phyloP scores from a whole-genome alignment of 441 rosid genomes.

The Syzygium syzygioides region DNA sequence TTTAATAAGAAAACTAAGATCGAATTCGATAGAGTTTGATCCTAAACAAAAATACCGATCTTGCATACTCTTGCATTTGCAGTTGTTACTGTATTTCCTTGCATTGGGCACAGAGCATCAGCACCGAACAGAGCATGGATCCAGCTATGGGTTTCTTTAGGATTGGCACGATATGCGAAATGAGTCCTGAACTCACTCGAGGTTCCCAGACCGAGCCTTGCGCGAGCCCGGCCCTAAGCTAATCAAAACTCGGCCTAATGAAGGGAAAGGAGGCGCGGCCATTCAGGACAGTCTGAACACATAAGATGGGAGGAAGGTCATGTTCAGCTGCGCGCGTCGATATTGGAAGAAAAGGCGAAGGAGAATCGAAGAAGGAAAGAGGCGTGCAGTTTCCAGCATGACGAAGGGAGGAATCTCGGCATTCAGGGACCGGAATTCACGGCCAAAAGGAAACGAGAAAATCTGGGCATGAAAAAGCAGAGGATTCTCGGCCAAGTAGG shows the following conservation, averaged over 20 bases:
- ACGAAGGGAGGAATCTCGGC: too few relatives aligned
- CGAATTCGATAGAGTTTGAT: accelerated
- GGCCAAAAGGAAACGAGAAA: too few relatives aligned
- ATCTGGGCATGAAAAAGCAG: too few relatives aligned
- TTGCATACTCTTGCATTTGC: background rate
- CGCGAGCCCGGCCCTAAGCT: background rate
- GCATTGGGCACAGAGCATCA: too few relatives aligned
- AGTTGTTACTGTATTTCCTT: background rate
- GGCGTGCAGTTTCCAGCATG: background rate
- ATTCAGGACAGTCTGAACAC: too few relatives aligned
- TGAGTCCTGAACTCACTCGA: background rate
- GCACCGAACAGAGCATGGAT: background rate
- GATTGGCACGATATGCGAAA: background rate
- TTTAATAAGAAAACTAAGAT: background rate
- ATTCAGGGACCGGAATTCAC: too few relatives aligned
- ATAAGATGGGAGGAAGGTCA: background rate
- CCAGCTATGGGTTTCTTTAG: background rate
- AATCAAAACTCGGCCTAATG: background rate
- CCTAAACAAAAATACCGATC: accelerated
- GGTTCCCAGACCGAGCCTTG: background rate
- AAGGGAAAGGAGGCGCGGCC: background rate
- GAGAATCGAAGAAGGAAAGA: background rate
- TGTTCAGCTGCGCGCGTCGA: accelerated
- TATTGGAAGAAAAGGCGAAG: background rate
- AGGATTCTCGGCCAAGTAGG: too few relatives aligned